Base-by-base conservation (phyloP, 805 yeast genomes). In the Saturnispora galanensis region DNA sequence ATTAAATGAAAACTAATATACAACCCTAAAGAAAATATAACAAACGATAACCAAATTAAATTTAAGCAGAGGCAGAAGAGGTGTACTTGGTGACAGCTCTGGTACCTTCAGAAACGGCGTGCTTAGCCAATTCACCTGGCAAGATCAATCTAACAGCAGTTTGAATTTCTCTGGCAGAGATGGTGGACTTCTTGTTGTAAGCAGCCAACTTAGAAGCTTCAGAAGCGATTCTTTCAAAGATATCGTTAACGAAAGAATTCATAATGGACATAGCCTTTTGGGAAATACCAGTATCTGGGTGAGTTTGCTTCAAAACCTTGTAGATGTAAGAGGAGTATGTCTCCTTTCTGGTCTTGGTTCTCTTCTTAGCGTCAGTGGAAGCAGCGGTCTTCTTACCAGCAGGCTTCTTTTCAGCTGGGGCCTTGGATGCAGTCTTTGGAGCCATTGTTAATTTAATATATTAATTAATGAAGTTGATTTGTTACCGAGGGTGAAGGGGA, bases 201-300 rank as follows among this genome's bases (percentile, higher is more conserved):
- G 96, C 95, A 72, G 97, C 97, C 63, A 90, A 81, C 75, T 89
- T 90, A 57, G 97, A 89, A 61, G 97, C 96, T 76, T 89, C 97
- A 61, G 90, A 72, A 60, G 97, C 97, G 62, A 90, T 84, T 78
- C 97, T 89, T 77, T 89, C 97, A 66, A 89, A 90, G 67, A 89
- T 87, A 73, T 90, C 97, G 74, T 88, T 89, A 59, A 90, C 97
- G 61, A 90, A 90, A 37, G 97, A 90, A 84, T 90, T 90, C 90
- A 90, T 82, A 70, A 90, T 90, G 56, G 96, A 87, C 96, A 90
- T 90, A 55, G 97, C 96, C 69, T 87, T 85, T 74, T 88, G 95
- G 60, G 97, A 89, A 68, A 90, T 90, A 86, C 97, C 97, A 53
- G 97, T 90, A 70, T 90, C 97, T 70, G 97, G 97, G 74, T 90